Percentiles rank a stretch among this genome's conserved stretches.
Evolutionary conservation across 139 green algal genomes (phyloP).

Genomic region (Chlamydomonas schloesseri): DNA sequence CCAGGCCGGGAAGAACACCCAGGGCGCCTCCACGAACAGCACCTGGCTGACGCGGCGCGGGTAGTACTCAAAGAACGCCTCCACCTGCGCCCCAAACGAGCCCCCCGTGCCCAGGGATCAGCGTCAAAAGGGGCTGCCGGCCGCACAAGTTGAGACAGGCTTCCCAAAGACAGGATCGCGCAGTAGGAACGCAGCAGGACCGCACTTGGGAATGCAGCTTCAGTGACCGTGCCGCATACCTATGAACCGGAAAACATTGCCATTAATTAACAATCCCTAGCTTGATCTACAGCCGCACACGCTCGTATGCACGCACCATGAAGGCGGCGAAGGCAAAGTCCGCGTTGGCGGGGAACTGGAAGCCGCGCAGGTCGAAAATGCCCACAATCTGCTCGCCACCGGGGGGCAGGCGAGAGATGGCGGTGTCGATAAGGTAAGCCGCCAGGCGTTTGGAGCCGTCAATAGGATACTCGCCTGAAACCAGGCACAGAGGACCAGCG

Average conservation of each 20-base stretch:
- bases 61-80: constrained; percentile 97
- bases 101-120: no score
- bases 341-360: constrained; percentile 80
- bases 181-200: no score
- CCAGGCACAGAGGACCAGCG: no score
- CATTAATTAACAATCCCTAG: no score
- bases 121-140: no score
- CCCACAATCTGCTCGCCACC: constrained; percentile 87
- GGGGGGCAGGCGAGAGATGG: constrained; percentile 64
- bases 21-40: constrained; percentile 94
- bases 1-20: constrained; percentile 93
- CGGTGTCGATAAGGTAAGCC: constrained; percentile 79
- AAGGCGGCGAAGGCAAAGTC: constrained; percentile 92
- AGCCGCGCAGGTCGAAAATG: constrained; percentile 94
- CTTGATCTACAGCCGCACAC: no score
- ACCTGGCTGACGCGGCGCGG: constrained; percentile 91
- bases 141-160: no score
- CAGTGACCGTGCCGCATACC: no score
- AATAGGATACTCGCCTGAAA: constrained; percentile 72
- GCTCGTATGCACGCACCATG: constrained; percentile 87
- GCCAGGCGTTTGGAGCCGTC: constrained; percentile 80
- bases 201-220: no score
- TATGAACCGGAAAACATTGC: no score
- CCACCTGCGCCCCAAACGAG: constrained; percentile 64
- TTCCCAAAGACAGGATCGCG: no score